Evolutionary conservation across 2,329 filamentous ascomycete genomes (phyloP), one percentile per base, ranked within the genome.

Genomic region (Stenocarpella maydis): DNA sequence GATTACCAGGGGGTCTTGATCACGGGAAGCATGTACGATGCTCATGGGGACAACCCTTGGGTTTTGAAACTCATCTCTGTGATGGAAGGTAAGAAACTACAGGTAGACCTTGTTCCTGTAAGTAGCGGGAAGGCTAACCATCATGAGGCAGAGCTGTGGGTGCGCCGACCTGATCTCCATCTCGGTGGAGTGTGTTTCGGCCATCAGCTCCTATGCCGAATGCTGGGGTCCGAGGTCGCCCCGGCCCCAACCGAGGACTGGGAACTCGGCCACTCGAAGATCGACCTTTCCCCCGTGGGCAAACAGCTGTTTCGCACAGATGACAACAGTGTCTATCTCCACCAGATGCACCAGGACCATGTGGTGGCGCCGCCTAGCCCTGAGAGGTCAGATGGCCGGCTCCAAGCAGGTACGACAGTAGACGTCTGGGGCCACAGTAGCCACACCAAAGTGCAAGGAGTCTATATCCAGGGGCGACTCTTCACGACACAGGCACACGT

Each of bases 321-420:
- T 19, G 74, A 77, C 12, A 52, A 74, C 28, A 54, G 74, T 7
- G 73, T 92, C 80, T 83, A 84, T 28, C 84, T 95, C 26, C 91
- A 93, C 77, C 92, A 95, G 79, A 94, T 95, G 91, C 92, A 96
- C 77, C 87, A 87, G 72, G 93, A 95, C 76, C 87, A 92, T 28
- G 90, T 95, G 2, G 86, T 85, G 69, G 78, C 83, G 19, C 87
- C 88, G 39, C 92, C 93, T 1, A 61, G 15, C 14, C 55, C 55
- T 5, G 39, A 45, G 55, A 10, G 19, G 55, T 61, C 55, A 1
- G 45, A 71, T 1, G 80, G 77, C 1, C 74, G 86, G 28, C 76
- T 87, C 0, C n/a, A 71, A 1, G 68, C 77, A 0, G 79, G 77
- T 3, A 79, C 81, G 0, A 80, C 82, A 43, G 81, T 89, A 1